Conservation (phyloP, 2,329 filamentous ascomycete genomes). For the Paecilomyces niveus region DNA sequence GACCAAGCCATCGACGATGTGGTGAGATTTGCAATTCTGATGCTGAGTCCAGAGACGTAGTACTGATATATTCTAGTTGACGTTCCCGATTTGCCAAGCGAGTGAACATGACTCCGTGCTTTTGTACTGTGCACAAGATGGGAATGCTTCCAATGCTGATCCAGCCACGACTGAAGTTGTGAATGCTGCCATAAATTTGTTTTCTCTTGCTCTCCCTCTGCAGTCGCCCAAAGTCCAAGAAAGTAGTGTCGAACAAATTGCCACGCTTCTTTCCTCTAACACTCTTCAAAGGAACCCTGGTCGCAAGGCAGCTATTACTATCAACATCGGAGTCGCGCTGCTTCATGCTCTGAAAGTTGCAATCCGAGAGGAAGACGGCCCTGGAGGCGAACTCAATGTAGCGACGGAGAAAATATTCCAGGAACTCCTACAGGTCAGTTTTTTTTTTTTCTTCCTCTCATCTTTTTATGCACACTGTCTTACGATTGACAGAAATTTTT, state of each 20-base stretch:
- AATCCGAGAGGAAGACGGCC: constrained; percentile 68
- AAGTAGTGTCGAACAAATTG: constrained; percentile 88
- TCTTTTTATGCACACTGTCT: constrained; percentile 17
- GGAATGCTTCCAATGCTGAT: constrained; percentile 52
- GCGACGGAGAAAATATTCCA: constrained; percentile 69
- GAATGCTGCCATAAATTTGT: constrained; percentile 87
- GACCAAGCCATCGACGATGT: constrained; percentile 35
- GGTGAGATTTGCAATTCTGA: constrained; percentile 20
- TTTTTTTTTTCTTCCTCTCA: constrained; percentile 16
- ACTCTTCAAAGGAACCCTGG: constrained; percentile 78
- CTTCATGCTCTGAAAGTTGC: constrained; percentile 75
- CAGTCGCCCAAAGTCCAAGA: constrained; percentile 91
- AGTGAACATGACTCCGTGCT: constrained; percentile 83
- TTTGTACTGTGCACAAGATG: constrained; percentile 56
- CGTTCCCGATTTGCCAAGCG: constrained; percentile 66
- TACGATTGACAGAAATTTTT: constrained; percentile 54
- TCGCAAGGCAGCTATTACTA: constrained; percentile 79
- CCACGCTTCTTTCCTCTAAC: constrained; percentile 76
- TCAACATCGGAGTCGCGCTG: constrained; percentile 81
- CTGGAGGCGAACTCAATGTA: constrained; percentile 64
- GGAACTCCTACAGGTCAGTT: constrained; percentile 67
- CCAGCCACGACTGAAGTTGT: constrained; percentile 89
- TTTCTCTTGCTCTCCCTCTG: constrained; percentile 82
- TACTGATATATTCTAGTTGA: constrained; percentile 26
- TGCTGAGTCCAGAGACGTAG: too few relatives aligned